Conservation (phyloP, 306 rosid genomes). For the Luffa aegyptiaca region DNA sequence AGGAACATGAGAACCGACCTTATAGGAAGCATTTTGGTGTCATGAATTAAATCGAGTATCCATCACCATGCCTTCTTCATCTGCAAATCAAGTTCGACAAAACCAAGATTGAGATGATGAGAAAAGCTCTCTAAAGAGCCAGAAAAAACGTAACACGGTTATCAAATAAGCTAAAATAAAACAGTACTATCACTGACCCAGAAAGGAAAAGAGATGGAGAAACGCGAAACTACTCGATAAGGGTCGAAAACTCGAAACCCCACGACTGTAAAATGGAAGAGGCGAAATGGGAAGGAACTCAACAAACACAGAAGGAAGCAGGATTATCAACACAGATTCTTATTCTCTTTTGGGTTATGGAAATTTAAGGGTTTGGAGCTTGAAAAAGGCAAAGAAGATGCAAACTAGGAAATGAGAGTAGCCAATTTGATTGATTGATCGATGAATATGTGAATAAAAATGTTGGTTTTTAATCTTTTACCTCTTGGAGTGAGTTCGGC, state of each 20-base stretch:
- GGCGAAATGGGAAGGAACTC: background rate
- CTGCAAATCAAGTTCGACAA: slow-evolving; percentile 13
- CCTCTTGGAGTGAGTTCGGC: background rate
- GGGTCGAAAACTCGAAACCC: background rate
- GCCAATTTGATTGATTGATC: background rate
- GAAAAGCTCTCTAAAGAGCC: background rate
- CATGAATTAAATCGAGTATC: slow-evolving; percentile 13
- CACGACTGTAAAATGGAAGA: background rate
- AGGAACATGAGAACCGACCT: slow-evolving; percentile 40
- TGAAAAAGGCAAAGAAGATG: background rate
- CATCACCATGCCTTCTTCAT: slow-evolving; percentile 15
- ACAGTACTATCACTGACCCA: background rate
- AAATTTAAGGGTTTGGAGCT: background rate
- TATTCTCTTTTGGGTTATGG: background rate
- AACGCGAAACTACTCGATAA: background rate
- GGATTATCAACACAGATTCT: background rate
- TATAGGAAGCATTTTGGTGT: slow-evolving; percentile 54
- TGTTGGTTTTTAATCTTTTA: background rate
- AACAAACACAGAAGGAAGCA: background rate
- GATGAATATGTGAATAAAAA: no score
- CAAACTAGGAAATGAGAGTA: background rate
- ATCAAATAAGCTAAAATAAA: background rate
- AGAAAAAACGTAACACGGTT: background rate
- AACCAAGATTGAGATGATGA: background rate
- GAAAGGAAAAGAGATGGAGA: background rate